Evolutionary conservation across 441 rosid species (phyloP).

Genomic region (Erodium trifolium): DNA sequence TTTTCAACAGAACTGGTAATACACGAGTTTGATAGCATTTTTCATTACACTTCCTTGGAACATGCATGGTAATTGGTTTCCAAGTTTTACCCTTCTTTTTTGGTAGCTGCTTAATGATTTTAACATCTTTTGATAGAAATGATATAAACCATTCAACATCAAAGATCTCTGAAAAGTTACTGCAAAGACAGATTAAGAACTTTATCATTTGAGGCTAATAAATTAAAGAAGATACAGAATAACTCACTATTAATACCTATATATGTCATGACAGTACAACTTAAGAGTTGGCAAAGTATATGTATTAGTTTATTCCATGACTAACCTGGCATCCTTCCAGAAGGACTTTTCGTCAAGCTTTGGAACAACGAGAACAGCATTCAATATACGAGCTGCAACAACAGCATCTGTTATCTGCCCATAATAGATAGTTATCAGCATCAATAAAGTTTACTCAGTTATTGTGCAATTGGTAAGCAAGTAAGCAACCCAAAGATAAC

Average conservation of each 20-base stretch:
- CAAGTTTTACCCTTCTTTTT: slow-evolving; percentile 28
- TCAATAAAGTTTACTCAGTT: slow-evolving; percentile 8
- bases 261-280: background rate
- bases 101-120: slow-evolving; percentile 53
- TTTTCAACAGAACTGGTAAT: slow-evolving; percentile 48
- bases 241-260: background rate
- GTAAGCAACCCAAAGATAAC: background rate
- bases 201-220: slow-evolving; percentile 14
- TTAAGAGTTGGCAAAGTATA: background rate
- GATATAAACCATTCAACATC: slow-evolving; percentile 54
- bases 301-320: slow-evolving; percentile 14
- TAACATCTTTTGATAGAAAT: slow-evolving; percentile 40
- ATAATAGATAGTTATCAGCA: slow-evolving; percentile 18
- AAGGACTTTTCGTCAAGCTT: slow-evolving; percentile 92
- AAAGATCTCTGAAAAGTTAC: slow-evolving; percentile 54
- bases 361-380: slow-evolving; percentile 92
- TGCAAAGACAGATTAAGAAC: slow-evolving; percentile 27
- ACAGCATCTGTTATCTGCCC: slow-evolving; percentile 91
- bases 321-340: slow-evolving; percentile 92
- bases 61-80: slow-evolving; percentile 41
- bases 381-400: slow-evolving; percentile 86
- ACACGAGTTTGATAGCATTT: slow-evolving; percentile 50
- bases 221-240: slow-evolving; percentile 6
- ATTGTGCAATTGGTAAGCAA: background rate
- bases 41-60: slow-evolving; percentile 60